These are phyloP conservation scores for Coemansia sp. DNA, from an alignment of 192 early-diverging fungal genomes.

Conservation along the genomic window DNA sequence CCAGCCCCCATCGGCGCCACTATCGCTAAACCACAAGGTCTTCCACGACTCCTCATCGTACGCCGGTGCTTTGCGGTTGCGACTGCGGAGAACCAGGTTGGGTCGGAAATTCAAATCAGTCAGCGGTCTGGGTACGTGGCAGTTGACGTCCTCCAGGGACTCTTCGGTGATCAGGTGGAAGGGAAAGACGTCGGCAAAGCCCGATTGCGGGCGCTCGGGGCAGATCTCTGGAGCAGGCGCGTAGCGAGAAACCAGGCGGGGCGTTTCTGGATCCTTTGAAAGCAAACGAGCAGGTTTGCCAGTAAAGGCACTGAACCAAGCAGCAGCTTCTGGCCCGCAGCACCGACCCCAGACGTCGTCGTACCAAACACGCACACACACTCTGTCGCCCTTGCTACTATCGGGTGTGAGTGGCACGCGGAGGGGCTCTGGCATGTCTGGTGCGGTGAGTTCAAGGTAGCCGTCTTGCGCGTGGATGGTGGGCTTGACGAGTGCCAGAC, in stretches of 20 bases:
- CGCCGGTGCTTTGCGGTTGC: conserved; percentile 21
- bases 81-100: conserved; percentile 62
- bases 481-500: conserved; percentile 20
- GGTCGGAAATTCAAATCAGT: conserved; percentile 65
- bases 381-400: conserved; percentile 4
- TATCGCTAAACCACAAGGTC: conserved; percentile 41
- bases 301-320: conserved; percentile 25
- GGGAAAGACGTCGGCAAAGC: conserved; percentile 75
- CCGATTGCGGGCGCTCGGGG: conserved; percentile 53
- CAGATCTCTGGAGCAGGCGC: conserved; percentile 13
- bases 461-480: conserved; percentile 4
- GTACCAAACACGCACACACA: conserved; percentile 37
- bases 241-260: conserved; percentile 36
- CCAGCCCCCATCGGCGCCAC: conserved; percentile 7
- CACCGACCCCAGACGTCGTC: conserved; percentile 29
- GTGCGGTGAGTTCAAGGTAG: conserved; percentile 17
- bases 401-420: conserved; percentile 16
- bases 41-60: conserved; percentile 73
- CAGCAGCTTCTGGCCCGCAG: conserved; percentile 16
- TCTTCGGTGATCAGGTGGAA: conserved; percentile 60
- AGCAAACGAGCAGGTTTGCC: conserved; percentile 32
- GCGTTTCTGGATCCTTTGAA: conserved; percentile 19
- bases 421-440: conserved; percentile 11
- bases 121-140: conserved; percentile 50
- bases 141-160: conserved; percentile 63